phyloP scores from a whole-genome alignment of 306 rosid genomes.

The Alnus rubra region DNA sequence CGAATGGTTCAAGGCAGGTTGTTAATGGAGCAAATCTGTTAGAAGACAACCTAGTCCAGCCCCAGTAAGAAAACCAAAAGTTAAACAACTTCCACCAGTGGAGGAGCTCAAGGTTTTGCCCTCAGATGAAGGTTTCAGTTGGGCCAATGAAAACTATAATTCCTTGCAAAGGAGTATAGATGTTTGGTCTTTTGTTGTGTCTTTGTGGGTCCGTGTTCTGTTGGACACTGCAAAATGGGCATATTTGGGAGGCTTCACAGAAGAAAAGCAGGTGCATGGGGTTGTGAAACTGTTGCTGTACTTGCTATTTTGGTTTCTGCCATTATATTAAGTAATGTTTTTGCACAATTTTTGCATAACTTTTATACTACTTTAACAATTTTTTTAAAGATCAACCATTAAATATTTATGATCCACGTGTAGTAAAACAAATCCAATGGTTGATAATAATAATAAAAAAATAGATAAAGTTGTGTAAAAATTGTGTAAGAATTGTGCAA shows the following conservation, averaged over 20 bases:
- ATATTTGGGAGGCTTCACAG: slow-evolving; percentile 77
- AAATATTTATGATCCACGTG: too few relatives aligned
- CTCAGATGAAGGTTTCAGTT: too few relatives aligned
- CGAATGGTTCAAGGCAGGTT: slow-evolving; percentile 55
- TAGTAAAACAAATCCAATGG: too few relatives aligned
- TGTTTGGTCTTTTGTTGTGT: slow-evolving; percentile 88
- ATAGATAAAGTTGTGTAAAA: too few relatives aligned
- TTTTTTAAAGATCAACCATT: too few relatives aligned
- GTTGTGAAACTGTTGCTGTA: slow-evolving; percentile 11
- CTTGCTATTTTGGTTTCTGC: background rate
- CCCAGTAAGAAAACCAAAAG: slow-evolving; percentile 41
- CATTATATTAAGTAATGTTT: background rate
- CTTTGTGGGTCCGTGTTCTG: slow-evolving; percentile 78
- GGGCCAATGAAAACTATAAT: slow-evolving; percentile 63
- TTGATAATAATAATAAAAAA: too few relatives aligned
- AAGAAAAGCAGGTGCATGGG: slow-evolving; percentile 69
- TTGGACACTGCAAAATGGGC: slow-evolving; percentile 88
- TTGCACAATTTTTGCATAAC: too few relatives aligned
- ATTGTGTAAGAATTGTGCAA: too few relatives aligned
- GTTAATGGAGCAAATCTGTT: slow-evolving; percentile 60
- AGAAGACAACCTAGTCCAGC: slow-evolving; percentile 38
- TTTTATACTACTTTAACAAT: too few relatives aligned
- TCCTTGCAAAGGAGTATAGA: slow-evolving; percentile 79
- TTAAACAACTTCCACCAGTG: slow-evolving; percentile 53
- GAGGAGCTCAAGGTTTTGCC: too few relatives aligned